Evolutionary conservation across 2,329 filamentous ascomycete species (phyloP).

Genomic region (Aspergillus novoparasiticus): DNA sequence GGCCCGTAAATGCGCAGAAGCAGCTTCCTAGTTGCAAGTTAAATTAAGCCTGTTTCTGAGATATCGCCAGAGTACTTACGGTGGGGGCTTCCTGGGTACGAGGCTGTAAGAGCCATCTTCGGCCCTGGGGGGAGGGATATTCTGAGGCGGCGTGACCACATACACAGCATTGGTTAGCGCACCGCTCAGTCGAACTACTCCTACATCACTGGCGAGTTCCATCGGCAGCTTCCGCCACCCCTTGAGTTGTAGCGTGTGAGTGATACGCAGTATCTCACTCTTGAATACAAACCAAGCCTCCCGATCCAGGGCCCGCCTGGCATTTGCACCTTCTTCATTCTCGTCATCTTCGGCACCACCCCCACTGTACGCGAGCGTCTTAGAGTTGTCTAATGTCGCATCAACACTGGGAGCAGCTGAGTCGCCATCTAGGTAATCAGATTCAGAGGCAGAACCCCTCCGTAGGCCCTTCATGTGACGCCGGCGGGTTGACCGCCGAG

Average conservation of each 20-base stretch:
- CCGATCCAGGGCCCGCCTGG: constrained; percentile 65
- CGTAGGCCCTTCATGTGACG: constrained; percentile 41
- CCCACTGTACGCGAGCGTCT: constrained; percentile 76
- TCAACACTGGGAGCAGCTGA: constrained; percentile 82
- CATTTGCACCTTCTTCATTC: constrained; percentile 48
- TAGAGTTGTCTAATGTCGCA: constrained; percentile 83
- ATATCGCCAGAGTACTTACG: constrained; percentile 45
- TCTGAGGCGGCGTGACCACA: constrained; percentile 78
- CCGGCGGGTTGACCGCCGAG: constrained; percentile 30
- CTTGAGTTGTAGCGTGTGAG: constrained; percentile 86
- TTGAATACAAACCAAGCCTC: constrained; percentile 87
- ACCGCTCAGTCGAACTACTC: constrained; percentile 66
- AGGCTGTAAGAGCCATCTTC: constrained; percentile 42
- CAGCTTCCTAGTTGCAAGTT: constrained; percentile 61
- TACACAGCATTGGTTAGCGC: constrained; percentile 97
- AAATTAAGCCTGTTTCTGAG: background rate
- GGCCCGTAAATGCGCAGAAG: constrained; percentile 91
- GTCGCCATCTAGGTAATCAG: constrained; percentile 81
- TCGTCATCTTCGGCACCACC: constrained; percentile 49
- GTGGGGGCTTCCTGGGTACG: constrained; percentile 52
- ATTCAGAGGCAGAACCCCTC: constrained; percentile 71
- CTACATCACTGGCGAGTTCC: constrained; percentile 45
- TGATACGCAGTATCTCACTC: constrained; percentile 82
- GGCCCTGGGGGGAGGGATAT: constrained; percentile 53
- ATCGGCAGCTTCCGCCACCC: constrained; percentile 82